Evolutionary conservation across 306 rosid genomes (phyloP).

Genomic region (Acacia melanoxylon): DNA sequence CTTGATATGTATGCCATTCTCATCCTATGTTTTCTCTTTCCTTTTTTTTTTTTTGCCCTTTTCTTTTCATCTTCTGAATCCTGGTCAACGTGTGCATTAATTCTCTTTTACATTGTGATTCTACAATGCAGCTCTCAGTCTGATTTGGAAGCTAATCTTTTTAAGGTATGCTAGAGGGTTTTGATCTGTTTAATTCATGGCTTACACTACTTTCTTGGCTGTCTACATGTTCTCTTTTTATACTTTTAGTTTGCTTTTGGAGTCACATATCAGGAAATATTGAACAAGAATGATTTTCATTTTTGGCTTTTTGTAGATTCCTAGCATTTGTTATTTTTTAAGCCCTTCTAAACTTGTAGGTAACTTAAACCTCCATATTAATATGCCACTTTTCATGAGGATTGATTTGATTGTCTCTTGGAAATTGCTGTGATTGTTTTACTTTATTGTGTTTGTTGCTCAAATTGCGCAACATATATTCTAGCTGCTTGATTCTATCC

Average conservation of each 20-base stretch:
- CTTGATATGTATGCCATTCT: conserved; percentile 73
- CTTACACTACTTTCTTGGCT: background rate
- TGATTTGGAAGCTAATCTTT: conserved; percentile 86
- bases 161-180: conserved; percentile 61
- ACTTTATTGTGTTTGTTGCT: background rate
- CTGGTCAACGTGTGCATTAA: conserved; percentile 2
- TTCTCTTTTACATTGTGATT: conserved; percentile 22
- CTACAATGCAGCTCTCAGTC: conserved; percentile 71
- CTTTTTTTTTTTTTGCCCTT: background rate
- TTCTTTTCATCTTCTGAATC: conserved; percentile 10
- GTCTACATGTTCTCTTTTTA: conserved; percentile 4
- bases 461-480: background rate
- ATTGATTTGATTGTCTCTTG: background rate
- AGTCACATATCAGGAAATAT: background rate
- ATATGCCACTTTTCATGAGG: background rate
- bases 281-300: background rate
- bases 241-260: background rate
- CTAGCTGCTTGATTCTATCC: background rate
- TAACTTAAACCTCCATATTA: background rate
- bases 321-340: background rate
- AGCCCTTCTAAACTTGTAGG: background rate
- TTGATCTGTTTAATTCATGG: background rate
- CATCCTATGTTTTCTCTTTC: background rate
- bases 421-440: background rate
- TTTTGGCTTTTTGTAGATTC: background rate